Conservation (phyloP, 345 rosid species). For the Aethionema arabicum region DNA sequence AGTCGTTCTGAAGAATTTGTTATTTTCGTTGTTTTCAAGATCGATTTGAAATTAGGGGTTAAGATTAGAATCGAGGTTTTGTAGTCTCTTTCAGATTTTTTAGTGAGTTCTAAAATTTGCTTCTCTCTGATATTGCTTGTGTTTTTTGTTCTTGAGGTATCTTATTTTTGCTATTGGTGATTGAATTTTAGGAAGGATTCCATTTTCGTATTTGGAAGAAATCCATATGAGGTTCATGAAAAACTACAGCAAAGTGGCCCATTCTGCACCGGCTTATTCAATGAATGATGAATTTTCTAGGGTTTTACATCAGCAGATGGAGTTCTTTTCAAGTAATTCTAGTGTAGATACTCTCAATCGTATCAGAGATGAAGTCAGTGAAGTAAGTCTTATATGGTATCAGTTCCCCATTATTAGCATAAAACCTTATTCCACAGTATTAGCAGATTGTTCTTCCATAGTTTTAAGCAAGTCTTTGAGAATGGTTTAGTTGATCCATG, state of each 20-base stretch:
- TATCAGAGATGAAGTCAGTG: conserved; percentile 88
- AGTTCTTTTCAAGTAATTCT: conserved; percentile 89
- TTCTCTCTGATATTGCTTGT: too few relatives aligned
- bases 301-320: conserved; percentile 99
- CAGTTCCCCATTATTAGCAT: background rate
- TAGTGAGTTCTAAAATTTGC: too few relatives aligned
- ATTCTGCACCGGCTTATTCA: conserved; percentile 84
- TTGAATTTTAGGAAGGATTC: conserved; percentile 69
- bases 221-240: conserved; percentile 96
- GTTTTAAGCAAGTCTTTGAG: too few relatives aligned
- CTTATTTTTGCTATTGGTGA: conserved; percentile 15
- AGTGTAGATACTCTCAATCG: conserved; percentile 87
- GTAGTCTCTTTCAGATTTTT: background rate
- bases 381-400: conserved; percentile 48
- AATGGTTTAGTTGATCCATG: too few relatives aligned
- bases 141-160: too few relatives aligned
- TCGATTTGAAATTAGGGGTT: background rate
- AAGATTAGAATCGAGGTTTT: background rate
- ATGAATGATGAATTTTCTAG: conserved; percentile 99
- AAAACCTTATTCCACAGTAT: too few relatives aligned
- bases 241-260: conserved; percentile 84
- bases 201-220: conserved; percentile 97
- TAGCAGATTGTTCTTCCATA: too few relatives aligned
- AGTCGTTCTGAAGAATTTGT: conserved; percentile 18
- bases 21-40: background rate